A percentile compares a stretch with the other conserved stretches of the same genome.
These are phyloP conservation scores for Alternaria incomplexa DNA, from an alignment of 2,329 filamentous ascomycete species.

Conservation along the genomic window DNA sequence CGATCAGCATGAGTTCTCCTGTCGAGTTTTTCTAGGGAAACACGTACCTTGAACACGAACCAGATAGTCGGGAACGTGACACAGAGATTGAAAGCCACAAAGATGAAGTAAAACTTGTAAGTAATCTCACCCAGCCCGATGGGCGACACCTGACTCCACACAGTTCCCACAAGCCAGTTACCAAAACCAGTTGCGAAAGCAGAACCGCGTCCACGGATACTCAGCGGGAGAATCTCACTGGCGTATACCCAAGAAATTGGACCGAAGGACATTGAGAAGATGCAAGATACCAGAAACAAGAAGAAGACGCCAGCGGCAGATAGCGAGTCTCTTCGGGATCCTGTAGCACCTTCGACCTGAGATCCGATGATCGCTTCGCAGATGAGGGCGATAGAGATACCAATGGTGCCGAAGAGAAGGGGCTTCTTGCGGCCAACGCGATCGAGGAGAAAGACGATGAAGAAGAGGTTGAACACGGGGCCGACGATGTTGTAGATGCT, in stretches of 20 bases:
- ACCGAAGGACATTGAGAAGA: slow-evolving; percentile 44
- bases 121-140: slow-evolving; percentile 57
- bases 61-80: slow-evolving; percentile 56
- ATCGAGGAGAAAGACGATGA: slow-evolving; percentile 65
- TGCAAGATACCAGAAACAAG: slow-evolving; percentile 59
- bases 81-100: slow-evolving; percentile 58
- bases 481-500: slow-evolving; percentile 68
- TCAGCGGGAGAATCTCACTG: slow-evolving; percentile 68
- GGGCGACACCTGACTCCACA: slow-evolving; percentile 66
- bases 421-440: slow-evolving; percentile 59
- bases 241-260: slow-evolving; percentile 67
- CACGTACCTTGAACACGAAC: slow-evolving; percentile 55
- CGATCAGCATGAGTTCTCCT: neutral
- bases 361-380: slow-evolving; percentile 64
- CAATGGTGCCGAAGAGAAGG: slow-evolving; percentile 60
- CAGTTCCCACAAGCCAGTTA: slow-evolving; percentile 65
- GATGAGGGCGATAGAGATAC: slow-evolving; percentile 63
- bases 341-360: slow-evolving; percentile 37
- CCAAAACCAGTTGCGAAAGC: slow-evolving; percentile 65
- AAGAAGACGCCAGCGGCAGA: slow-evolving; percentile 70
- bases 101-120: slow-evolving; percentile 65
- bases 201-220: slow-evolving; percentile 65
- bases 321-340: slow-evolving; percentile 48
- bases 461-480: slow-evolving; percentile 63
- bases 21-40: neutral